Conservation (phyloP, 768 basidiomycete genomes). For the Leccinum aurantiacum region DNA sequence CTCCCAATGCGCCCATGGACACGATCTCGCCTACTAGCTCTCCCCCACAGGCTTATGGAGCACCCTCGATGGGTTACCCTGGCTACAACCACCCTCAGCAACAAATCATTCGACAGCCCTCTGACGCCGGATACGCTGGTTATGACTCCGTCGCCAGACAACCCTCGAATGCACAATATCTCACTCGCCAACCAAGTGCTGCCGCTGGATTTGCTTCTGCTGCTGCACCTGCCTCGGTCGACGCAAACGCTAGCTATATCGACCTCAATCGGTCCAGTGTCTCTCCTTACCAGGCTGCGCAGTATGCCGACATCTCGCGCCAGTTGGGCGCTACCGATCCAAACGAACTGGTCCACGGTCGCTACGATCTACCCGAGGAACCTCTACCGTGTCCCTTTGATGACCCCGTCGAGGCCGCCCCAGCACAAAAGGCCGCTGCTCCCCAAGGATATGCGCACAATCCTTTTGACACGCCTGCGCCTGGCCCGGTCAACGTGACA, state of each 20-base stretch:
- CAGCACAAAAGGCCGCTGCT: conserved; percentile 31
- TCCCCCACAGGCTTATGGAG: conserved; percentile 25
- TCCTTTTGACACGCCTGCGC: conserved; percentile 16
- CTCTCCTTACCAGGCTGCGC: conserved; percentile 72
- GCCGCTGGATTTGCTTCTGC: conserved; percentile 15
- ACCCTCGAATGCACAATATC: conserved; percentile 24
- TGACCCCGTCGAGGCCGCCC: conserved; percentile 11
- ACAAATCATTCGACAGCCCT: conserved; percentile 22
- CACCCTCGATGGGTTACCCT: conserved; percentile 20
- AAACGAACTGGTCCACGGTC: conserved; percentile 16
- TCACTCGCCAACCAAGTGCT: conserved; percentile 22
- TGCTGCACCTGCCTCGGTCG: conserved; percentile 12
- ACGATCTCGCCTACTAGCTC: conserved; percentile 11
- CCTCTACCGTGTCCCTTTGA: conserved; percentile 34
- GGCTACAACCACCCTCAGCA: conserved; percentile 31
- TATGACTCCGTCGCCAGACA: conserved; percentile 28
- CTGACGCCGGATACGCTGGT: conserved; percentile 17
- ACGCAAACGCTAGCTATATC: conserved; percentile 48
- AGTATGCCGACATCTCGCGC: conserved; percentile 70
- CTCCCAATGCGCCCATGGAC: conserved; percentile 18
- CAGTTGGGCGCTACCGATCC: conserved; percentile 42
- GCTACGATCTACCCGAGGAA: conserved; percentile 17
- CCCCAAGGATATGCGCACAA: conserved; percentile 33
- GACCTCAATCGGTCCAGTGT: conserved; percentile 69
- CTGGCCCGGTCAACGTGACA: conserved; percentile 11